phyloP scores from a whole-genome alignment of 345 rosid genomes.

The Microthlaspi erraticum region DNA sequence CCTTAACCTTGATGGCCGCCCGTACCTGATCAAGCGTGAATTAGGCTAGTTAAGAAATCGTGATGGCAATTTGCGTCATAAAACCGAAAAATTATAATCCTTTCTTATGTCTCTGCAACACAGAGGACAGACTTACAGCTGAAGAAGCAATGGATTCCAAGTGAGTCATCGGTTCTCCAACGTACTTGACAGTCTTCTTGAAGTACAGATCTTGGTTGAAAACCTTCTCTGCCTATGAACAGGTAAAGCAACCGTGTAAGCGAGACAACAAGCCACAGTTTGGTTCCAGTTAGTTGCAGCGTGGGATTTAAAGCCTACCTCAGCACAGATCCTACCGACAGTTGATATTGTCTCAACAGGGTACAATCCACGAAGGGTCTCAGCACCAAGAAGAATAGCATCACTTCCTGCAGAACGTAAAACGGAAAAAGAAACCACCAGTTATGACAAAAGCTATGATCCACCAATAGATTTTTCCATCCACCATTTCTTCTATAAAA shows the following conservation, averaged over 20 bases:
- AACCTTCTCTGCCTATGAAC: slow-evolving; percentile 89
- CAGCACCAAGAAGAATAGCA: slow-evolving; percentile 97
- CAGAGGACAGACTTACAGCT: slow-evolving; percentile 60
- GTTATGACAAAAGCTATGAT: slow-evolving; percentile 15
- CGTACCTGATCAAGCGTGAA: slow-evolving; percentile 62
- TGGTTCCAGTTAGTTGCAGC: neutral
- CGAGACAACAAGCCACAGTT: slow-evolving; percentile 9
- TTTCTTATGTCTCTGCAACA: slow-evolving; percentile 1
- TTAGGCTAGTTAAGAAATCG: slow-evolving; percentile 22
- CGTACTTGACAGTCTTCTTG: slow-evolving; percentile 87
- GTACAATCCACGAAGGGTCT: slow-evolving; percentile 92
- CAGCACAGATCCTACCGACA: slow-evolving; percentile 90
- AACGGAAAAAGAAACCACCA: neutral
- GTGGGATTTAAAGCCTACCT: slow-evolving; percentile 50
- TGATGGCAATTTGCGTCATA: slow-evolving; percentile 1
- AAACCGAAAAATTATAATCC: neutral
- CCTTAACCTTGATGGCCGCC: slow-evolving; percentile 98
- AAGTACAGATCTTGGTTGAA: slow-evolving; percentile 90
- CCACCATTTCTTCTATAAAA: slow-evolving; percentile 19
- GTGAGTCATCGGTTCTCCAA: slow-evolving; percentile 96
- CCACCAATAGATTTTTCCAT: slow-evolving; percentile 7
- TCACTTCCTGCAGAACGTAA: slow-evolving; percentile 66
- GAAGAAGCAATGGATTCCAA: slow-evolving; percentile 97
- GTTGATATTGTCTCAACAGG: slow-evolving; percentile 84
- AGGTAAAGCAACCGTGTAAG: slow-evolving; percentile 3